These are phyloP conservation scores for Phaffia rhodozyma DNA, from an alignment of 1,284 basidiomycete genomes.

Conservation along the genomic window DNA sequence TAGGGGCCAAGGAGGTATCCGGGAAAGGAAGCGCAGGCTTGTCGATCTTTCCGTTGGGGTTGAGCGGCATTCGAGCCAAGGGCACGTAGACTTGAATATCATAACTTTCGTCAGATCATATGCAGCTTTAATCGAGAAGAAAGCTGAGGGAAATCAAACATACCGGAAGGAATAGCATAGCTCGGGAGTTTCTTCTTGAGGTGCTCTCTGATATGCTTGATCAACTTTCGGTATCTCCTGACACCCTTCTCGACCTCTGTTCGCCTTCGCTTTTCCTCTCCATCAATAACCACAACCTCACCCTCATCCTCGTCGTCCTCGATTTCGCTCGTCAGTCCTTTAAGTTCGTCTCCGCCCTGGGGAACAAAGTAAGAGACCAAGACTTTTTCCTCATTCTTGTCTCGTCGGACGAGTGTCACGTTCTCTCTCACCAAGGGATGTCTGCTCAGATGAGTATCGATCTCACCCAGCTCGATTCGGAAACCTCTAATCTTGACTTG, in stretches of 20 bases:
- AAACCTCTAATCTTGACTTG: constrained; percentile 99
- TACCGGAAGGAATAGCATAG: constrained; percentile 79
- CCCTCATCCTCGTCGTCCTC: constrained; percentile 50
- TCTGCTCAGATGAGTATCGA: constrained; percentile 89
- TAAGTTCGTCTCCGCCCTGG: constrained; percentile 52
- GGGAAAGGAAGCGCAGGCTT: constrained; percentile 98
- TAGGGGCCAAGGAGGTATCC: constrained; percentile 58
- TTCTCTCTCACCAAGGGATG: constrained; percentile 92
- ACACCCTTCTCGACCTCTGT: constrained; percentile 56
- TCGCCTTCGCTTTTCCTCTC: constrained; percentile 27
- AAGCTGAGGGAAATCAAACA: constrained; percentile 27
- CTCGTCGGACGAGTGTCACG: constrained; percentile 88
- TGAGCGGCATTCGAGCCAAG: constrained; percentile 87
- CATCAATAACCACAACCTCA: constrained; percentile 30
- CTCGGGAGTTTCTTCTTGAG: constrained; percentile 94
- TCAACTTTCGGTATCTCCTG: constrained; percentile 69
- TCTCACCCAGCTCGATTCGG: constrained; percentile 96
- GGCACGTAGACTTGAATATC: constrained; percentile 71
- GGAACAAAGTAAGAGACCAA: constrained; percentile 99
- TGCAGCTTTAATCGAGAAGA: neutral
- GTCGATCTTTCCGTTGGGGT: constrained; percentile 98
- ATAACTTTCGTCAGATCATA: neutral
- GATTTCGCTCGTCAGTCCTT: constrained; percentile 58
- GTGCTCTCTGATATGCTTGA: constrained; percentile 88
- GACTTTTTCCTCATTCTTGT: constrained; percentile 99